Percentiles rank a stretch among this genome's conserved stretches.
Evolutionary conservation across 2,329 filamentous ascomycete species (phyloP).

Genomic region (Epichloe brachyelytri): DNA sequence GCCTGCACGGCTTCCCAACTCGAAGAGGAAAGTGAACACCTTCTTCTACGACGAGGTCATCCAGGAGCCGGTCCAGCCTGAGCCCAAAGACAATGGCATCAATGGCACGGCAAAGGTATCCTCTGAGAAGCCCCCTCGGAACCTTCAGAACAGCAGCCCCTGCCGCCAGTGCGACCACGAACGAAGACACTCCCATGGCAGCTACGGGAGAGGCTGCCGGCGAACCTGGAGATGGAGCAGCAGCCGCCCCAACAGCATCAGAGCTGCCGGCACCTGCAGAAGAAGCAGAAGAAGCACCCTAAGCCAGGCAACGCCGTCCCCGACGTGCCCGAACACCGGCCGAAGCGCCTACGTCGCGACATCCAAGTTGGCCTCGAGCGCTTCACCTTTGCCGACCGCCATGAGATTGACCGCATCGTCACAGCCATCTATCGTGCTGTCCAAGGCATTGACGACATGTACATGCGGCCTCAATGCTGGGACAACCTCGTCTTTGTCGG

Average conservation of each 20-base stretch:
- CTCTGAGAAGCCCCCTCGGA: slow-evolving; percentile 1
- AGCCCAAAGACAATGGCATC: slow-evolving; percentile 18
- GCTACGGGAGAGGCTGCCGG: neutral
- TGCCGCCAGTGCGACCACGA: neutral
- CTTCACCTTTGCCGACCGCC: slow-evolving; percentile 55
- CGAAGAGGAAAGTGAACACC: slow-evolving; percentile 53
- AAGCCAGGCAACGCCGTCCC: slow-evolving; percentile 8
- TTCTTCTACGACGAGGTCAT: slow-evolving; percentile 63
- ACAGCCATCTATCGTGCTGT: slow-evolving; percentile 74
- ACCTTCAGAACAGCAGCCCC: slow-evolving; percentile 3
- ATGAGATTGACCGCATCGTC: slow-evolving; percentile 71
- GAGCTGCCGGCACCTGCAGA: neutral
- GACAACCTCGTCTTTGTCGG: slow-evolving; percentile 85
- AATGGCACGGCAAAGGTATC: slow-evolving; percentile 9
- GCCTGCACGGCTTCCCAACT: slow-evolving; percentile 53
- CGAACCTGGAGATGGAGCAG: slow-evolving; percentile 5
- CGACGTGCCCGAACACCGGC: slow-evolving; percentile 29
- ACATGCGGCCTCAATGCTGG: slow-evolving; percentile 79
- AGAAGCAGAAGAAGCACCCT: neutral
- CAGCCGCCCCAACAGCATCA: slow-evolving; percentile 5
- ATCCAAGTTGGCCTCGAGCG: slow-evolving; percentile 69
- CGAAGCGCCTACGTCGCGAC: slow-evolving; percentile 49
- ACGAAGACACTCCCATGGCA: neutral
- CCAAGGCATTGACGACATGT: slow-evolving; percentile 69
- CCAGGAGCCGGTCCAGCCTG: slow-evolving; percentile 37